These are phyloP conservation scores for Novakomyces olei DNA, from an alignment of 805 yeast genomes.

Conservation along the genomic window DNA sequence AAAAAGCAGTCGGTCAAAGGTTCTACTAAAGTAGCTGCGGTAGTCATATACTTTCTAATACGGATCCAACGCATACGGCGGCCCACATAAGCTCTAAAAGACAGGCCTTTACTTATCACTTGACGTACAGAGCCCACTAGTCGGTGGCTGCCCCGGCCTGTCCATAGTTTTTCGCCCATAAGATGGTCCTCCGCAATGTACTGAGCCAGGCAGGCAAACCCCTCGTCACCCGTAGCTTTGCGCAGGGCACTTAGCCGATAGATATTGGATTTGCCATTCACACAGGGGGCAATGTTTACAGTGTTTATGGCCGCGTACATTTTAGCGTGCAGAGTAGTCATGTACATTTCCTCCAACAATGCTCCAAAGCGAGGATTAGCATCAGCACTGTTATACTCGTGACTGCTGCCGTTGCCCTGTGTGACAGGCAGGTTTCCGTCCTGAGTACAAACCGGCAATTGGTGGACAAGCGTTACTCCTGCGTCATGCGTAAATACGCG, in stretches of 20 bases:
- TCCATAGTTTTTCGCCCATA: slow-evolving; percentile 77
- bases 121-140: slow-evolving; percentile 67
- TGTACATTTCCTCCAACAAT: slow-evolving; percentile 61
- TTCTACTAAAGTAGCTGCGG: slow-evolving; percentile 62
- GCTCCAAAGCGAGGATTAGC: slow-evolving; percentile 30
- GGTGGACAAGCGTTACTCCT: slow-evolving; percentile 47
- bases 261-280: slow-evolving; percentile 70
- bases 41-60: slow-evolving; percentile 70
- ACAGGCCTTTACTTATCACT: slow-evolving; percentile 31
- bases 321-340: slow-evolving; percentile 65
- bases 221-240: slow-evolving; percentile 17
- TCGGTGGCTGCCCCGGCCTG: slow-evolving; percentile 35
- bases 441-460: slow-evolving; percentile 39
- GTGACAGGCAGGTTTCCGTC: too few species aligned
- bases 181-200: slow-evolving; percentile 84
- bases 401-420: slow-evolving; percentile 18
- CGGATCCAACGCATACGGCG: slow-evolving; percentile 70
- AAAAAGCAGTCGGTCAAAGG: slow-evolving; percentile 66
- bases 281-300: slow-evolving; percentile 63
- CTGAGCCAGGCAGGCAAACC: slow-evolving; percentile 48
- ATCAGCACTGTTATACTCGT: too few species aligned
- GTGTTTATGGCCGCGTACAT: slow-evolving; percentile 63
- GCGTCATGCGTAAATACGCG: slow-evolving; percentile 17
- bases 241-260: slow-evolving; percentile 39
- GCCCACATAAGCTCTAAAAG: slow-evolving; percentile 31